A percentile compares a stretch with the other conserved stretches of the same genome.
phyloP scores from a whole-genome alignment of 2,329 filamentous ascomycete genomes.

The Verticillium longisporum region DNA sequence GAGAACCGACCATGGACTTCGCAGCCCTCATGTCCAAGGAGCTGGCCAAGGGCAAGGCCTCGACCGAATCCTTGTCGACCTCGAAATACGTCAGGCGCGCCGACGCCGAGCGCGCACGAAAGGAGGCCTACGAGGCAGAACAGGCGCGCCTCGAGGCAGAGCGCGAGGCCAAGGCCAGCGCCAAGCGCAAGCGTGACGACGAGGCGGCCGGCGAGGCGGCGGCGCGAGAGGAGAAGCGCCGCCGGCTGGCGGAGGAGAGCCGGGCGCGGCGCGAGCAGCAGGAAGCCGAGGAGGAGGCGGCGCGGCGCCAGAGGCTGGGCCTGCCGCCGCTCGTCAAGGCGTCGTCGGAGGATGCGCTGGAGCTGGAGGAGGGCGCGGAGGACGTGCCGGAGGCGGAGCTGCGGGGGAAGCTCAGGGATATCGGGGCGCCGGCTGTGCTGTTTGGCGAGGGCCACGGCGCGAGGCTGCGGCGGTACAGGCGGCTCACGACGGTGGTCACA shows the following conservation, averaged over 20 bases:
- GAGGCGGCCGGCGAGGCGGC: slow-evolving; percentile 67
- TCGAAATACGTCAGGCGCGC: slow-evolving; percentile 82
- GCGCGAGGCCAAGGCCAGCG: slow-evolving; percentile 59
- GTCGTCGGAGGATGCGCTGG: slow-evolving; percentile 31
- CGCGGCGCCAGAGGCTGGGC: slow-evolving; percentile 68
- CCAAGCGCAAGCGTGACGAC: slow-evolving; percentile 86
- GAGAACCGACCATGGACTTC: slow-evolving; percentile 73
- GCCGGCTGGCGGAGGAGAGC: slow-evolving; percentile 74
- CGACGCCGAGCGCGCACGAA: slow-evolving; percentile 77
- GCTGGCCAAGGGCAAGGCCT: slow-evolving; percentile 71
- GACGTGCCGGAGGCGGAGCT: slow-evolving; percentile 70
- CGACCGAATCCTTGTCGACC: slow-evolving; percentile 21
- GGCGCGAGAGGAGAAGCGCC: slow-evolving; percentile 74
- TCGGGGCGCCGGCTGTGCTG: slow-evolving; percentile 66
- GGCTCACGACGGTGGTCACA: slow-evolving; percentile 54
- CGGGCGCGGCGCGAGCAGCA: slow-evolving; percentile 61
- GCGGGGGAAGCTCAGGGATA: slow-evolving; percentile 55
- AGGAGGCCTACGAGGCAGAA: slow-evolving; percentile 73
- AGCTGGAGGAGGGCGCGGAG: slow-evolving; percentile 40
- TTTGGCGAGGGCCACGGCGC: slow-evolving; percentile 76
- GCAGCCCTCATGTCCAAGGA: slow-evolving; percentile 88
- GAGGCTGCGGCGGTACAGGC: slow-evolving; percentile 64
- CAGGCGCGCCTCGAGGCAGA: slow-evolving; percentile 68
- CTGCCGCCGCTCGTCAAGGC: slow-evolving; percentile 62
- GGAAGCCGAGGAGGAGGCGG: slow-evolving; percentile 66